Conservation (phyloP, 139 green algal genomes). For the Dunaliella primolecta region DNA sequence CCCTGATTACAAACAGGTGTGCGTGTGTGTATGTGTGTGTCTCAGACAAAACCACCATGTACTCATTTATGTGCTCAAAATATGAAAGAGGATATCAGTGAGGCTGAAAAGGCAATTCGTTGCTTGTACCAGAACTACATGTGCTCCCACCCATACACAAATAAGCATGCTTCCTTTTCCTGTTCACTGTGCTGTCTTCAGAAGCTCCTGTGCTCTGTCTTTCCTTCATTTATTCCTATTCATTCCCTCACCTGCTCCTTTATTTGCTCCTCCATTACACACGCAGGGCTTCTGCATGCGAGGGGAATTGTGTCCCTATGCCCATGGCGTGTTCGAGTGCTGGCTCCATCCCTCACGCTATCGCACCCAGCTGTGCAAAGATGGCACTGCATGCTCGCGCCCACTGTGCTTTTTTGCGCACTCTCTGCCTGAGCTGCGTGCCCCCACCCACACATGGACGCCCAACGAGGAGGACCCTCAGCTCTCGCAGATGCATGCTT, state of each 20-base stretch:
- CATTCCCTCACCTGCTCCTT: background rate
- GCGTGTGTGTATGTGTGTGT: too few relatives aligned
- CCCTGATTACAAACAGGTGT: slow-evolving; percentile 88
- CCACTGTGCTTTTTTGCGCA: slow-evolving; percentile 90
- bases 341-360: slow-evolving; percentile 88
- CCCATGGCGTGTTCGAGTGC: slow-evolving; percentile 89
- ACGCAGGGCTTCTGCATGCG: slow-evolving; percentile 59
- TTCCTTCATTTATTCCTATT: background rate
- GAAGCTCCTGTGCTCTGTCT: background rate
- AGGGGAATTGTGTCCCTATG: slow-evolving; percentile 78
- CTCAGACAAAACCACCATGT: too few relatives aligned
- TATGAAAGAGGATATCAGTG: too few relatives aligned
- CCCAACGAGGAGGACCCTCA: slow-evolving; percentile 36
- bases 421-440: slow-evolving; percentile 63
- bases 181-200: too few relatives aligned
- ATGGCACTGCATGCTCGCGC: slow-evolving; percentile 65
- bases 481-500: background rate
- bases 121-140: too few relatives aligned
- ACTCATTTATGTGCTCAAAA: too few relatives aligned
- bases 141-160: too few relatives aligned
- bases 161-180: too few relatives aligned
- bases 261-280: background rate
- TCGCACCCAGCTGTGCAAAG: slow-evolving; percentile 86
- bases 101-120: too few relatives aligned
- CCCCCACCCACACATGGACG: slow-evolving; percentile 55